Percentiles rank a stretch among this genome's conserved stretches.
Conservation (phyloP, 2,329 filamentous ascomycete genomes). For the Alternaria sp. region DNA sequence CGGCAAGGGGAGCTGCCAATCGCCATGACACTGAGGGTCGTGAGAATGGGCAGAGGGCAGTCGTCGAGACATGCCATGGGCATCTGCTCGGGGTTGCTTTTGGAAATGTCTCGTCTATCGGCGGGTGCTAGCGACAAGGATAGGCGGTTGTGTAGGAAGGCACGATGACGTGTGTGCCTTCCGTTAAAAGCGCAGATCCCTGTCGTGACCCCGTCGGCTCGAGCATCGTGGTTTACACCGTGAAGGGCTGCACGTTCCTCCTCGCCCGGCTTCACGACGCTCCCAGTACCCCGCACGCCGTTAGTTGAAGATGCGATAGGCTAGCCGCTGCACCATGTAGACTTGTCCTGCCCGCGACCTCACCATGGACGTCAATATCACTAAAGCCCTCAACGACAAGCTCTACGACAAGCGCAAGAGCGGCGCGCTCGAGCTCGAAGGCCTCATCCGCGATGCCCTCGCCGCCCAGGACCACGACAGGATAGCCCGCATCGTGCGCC, state of each 20-base stretch:
- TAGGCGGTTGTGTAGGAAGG: constrained; percentile 16
- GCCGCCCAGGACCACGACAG: constrained; percentile 76
- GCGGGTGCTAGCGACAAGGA: constrained; percentile 21
- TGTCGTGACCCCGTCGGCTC: constrained; percentile 6
- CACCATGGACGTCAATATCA: constrained; percentile 84
- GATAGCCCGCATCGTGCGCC: constrained; percentile 88
- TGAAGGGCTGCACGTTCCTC: constrained; percentile 6
- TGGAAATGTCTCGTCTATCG: constrained; percentile 16
- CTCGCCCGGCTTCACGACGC: not conserved
- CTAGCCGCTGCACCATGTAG: constrained; percentile 36
- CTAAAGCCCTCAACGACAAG: constrained; percentile 94
- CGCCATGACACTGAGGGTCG: constrained; percentile 12
- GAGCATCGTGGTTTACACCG: constrained; percentile 10
- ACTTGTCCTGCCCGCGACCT: constrained; percentile 15
- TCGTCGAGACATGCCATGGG: not conserved
- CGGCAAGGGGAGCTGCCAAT: constrained; percentile 6
- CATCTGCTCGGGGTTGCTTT: constrained; percentile 6
- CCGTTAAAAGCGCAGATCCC: not conserved
- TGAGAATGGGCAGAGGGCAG: not conserved
- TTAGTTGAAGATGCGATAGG: constrained; percentile 8
- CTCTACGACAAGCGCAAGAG: constrained; percentile 98
- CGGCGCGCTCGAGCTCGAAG: constrained; percentile 93
- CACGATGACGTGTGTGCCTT: constrained; percentile 34
- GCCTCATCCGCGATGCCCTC: constrained; percentile 84
- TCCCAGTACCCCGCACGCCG: not conserved